Evolutionary conservation across 441 rosid genomes (phyloP), one percentile per base, ranked within the genome.

Genomic region (Cnidoscolus chayamansa): DNA sequence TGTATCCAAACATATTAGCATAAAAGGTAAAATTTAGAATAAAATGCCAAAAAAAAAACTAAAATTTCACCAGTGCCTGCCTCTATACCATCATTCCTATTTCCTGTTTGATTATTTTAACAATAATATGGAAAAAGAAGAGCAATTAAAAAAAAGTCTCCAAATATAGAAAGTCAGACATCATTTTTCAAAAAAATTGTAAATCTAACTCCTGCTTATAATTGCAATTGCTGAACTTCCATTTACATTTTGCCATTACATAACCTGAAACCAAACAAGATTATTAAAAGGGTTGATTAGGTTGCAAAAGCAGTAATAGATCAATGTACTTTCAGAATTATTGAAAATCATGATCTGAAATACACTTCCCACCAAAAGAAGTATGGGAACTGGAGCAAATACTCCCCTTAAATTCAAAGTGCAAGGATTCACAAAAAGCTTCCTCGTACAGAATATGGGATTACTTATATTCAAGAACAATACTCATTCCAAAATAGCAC

Each of bases 1-100:
- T 95, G 78, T 19, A 80, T 67, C 56, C 48, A 79, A 55, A 35
- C n/a, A 71, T 61, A 66, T 65, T 19, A 74, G 71, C 30, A 67
- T 17, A 70, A 47, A 54, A 35, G 4, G 50, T 25, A 35, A 40
- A 59, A n/a, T 68, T 50, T 63, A 70, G 61, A 56, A 57, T 13
- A 49, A 20, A 45, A 13, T 31, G 1, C 12, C 5, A 51, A 17
- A 25, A 25, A n/a, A 25, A 30, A 50, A 30, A 49, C 67, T 51
- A 49, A 65, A 10, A 65, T 17, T 17, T 25, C 20, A 45, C 35
- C 11, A 7, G 32, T 35, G 35, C 54, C 53, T 35, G 43, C 63
- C 53, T 55, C 43, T 2, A 10, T 12, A 13, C 10, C 63, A 56
- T 32, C 32, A 1, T 65, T 19, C 48, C 40, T 17, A 49, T 65